Evolutionary conservation across 768 basidiomycete genomes (phyloP), one percentile per base, ranked within the genome.

Genomic region (Russula dissimulans): DNA sequence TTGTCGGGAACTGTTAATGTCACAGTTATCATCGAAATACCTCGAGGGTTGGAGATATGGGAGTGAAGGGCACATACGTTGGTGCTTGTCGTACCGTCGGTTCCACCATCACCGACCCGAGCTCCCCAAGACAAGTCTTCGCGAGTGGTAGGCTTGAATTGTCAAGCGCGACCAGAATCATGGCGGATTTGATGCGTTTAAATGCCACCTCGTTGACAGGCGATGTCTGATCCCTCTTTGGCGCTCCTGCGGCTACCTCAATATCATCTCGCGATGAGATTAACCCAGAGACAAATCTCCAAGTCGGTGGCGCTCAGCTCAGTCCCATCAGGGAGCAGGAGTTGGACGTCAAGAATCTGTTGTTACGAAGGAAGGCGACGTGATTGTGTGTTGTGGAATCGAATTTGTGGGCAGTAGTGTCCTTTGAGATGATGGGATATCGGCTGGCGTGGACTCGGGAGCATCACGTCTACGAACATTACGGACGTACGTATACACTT

Each of bases 31-130:
- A 52, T 86, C 83, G 45, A 78, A 77, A 53, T 94, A 80, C 71
- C 76, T 99, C 38, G 91, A 95, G 66, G 93, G 93, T 22, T 98
- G 95, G 95, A 97, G 95, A 14, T 97, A 97, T 69, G 93, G 94
- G 8, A 26, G 22, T 26, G 48, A 29, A 15, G n/a, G 4, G 44
- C 5, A 78, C 87, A 39, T 70, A 93, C 91, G 68, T 69, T 98
- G 91, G 69, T 98, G 95, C 73, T 99, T 99, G 77, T 98, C 97
- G 69, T 86, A 97, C 79, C 89, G 98, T 61, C 95, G 77, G 71
- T 95, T 51, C 84, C 77, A 26, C 92, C 95, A 66, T 95, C 82
- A 36, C 94, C 95, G 26, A 86, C 85, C 94, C 95, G 97, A 51
- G 84, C 82, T 22, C 74, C 77, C 85, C 89, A 88, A 57, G 88